phyloP scores from a whole-genome alignment of 208 protist genomes.

The Leishmania mexicana region DNA sequence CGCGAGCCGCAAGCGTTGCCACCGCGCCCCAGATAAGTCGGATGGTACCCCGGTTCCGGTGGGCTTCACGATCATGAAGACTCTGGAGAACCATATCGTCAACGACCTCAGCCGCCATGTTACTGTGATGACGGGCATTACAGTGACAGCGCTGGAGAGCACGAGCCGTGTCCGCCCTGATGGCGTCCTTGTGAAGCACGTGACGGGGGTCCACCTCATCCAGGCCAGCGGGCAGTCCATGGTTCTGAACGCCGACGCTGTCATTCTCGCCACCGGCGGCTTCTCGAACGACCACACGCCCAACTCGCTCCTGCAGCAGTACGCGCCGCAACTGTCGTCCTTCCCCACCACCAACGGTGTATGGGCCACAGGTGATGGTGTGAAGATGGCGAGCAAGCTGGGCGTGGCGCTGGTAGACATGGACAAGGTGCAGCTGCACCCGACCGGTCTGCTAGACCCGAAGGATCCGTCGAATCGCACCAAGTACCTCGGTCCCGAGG shows the following conservation, averaged over 20 bases:
- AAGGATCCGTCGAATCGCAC: conserved; percentile 81
- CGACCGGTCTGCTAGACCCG: conserved; percentile 95
- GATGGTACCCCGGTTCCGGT: conserved; percentile 86
- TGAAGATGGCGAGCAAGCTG: conserved; percentile 70
- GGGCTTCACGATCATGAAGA: conserved; percentile 91
- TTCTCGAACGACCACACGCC: conserved; percentile 73
- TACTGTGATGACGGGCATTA: conserved; percentile 66
- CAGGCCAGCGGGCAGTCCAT: conserved; percentile 29
- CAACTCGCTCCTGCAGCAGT: conserved; percentile 77
- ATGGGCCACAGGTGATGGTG: conserved; percentile 81
- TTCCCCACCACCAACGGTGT: conserved; percentile 93
- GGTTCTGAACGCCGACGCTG: conserved; percentile 67
- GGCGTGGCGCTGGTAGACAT: conserved; percentile 89
- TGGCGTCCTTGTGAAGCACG: conserved; percentile 42
- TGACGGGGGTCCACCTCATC: conserved; percentile 49
- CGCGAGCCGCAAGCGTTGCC: conserved; percentile 82
- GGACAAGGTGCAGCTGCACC: conserved; percentile 96
- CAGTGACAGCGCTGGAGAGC: conserved; percentile 52
- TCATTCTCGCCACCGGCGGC: conserved; percentile 92
- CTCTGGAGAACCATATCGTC: conserved; percentile 80
- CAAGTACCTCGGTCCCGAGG: conserved; percentile 96
- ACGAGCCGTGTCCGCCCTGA: conserved; percentile 31
- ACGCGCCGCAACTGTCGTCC: conserved; percentile 63
- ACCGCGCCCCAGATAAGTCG: conserved; percentile 71
- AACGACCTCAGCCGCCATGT: conserved; percentile 49